Conservation (phyloP, 805 yeast species). For the Myxozyma monticola region DNA sequence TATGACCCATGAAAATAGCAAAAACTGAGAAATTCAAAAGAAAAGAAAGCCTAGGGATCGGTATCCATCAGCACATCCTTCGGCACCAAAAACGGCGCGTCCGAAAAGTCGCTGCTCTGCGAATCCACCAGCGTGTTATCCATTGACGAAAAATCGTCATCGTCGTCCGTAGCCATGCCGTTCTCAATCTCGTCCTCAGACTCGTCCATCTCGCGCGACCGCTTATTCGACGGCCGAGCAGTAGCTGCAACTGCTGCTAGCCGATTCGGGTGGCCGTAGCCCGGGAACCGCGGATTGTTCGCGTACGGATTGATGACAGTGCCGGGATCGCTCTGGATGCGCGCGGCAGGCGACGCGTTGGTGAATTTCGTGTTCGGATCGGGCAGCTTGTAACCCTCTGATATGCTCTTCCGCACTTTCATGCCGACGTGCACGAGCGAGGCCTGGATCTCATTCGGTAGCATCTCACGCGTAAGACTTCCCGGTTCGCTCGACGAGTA, state of each 20-base stretch:
- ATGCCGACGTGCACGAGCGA: slow-evolving; percentile 26
- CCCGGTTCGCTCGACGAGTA: slow-evolving; percentile 13
- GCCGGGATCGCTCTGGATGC: slow-evolving; percentile 6
- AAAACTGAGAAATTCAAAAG: background rate
- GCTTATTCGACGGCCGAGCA: no score
- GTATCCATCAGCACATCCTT: slow-evolving; percentile 11
- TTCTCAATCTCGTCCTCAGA: slow-evolving; percentile 9
- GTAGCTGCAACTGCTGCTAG: no score
- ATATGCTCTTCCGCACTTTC: slow-evolving; percentile 26
- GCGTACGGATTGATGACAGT: slow-evolving; percentile 11
- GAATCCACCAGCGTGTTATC: slow-evolving; percentile 1
- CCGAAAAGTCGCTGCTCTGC: slow-evolving; percentile 15
- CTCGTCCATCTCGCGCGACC: slow-evolving; percentile 2
- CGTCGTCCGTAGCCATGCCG: background rate
- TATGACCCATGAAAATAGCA: no score
- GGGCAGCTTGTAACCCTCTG: slow-evolving; percentile 27
- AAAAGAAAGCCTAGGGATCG: background rate
- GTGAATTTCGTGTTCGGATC: background rate
- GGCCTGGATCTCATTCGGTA: slow-evolving; percentile 15
- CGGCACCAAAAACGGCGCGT: slow-evolving; percentile 27
- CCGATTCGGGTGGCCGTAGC: no score
- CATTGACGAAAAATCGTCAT: no score
- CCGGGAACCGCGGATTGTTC: background rate
- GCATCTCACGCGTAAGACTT: background rate
- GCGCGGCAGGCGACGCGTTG: background rate